Conservation (phyloP, 768 basidiomycete genomes). For the Macrolepiota fuliginosa region DNA sequence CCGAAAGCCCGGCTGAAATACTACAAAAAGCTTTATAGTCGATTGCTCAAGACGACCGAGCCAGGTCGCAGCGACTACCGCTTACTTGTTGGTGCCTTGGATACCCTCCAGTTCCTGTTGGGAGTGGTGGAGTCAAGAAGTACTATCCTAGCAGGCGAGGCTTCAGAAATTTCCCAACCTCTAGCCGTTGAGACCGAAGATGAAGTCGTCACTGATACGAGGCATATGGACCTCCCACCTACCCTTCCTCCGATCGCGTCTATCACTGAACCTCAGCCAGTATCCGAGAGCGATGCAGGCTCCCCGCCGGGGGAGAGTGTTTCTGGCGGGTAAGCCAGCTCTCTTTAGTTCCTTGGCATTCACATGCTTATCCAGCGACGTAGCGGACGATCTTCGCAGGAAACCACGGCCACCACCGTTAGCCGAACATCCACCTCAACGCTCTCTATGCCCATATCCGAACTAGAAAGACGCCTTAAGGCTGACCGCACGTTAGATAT, state of each 20-base stretch:
- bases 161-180: conserved; percentile 16
- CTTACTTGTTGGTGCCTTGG: conserved; percentile 75
- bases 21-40: conserved; percentile 87
- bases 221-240: conserved; percentile 28
- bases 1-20: conserved; percentile 85
- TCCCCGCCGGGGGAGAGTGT: conserved; percentile 46
- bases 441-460: conserved; percentile 57
- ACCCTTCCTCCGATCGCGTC: conserved; percentile 17
- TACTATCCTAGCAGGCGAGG: conserved; percentile 47
- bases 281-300: conserved; percentile 43
- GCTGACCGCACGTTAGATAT: conserved; percentile 85
- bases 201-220: conserved; percentile 57
- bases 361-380: background rate
- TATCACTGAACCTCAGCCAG: conserved; percentile 24
- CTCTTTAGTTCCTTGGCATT: background rate
- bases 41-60: conserved; percentile 81
- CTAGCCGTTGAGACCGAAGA: conserved; percentile 40
- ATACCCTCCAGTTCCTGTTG: conserved; percentile 75
- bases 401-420: conserved; percentile 53
- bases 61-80: conserved; percentile 86
- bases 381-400: conserved; percentile 55
- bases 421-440: conserved; percentile 52
- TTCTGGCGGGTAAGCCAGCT: conserved; percentile 53
- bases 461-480: conserved; percentile 78
- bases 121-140: conserved; percentile 60